A percentile compares a stretch with the other conserved stretches of the same genome.
These are phyloP conservation scores for Epichloe festucae DNA, from an alignment of 2,329 filamentous ascomycete species.

Conservation along the genomic window DNA sequence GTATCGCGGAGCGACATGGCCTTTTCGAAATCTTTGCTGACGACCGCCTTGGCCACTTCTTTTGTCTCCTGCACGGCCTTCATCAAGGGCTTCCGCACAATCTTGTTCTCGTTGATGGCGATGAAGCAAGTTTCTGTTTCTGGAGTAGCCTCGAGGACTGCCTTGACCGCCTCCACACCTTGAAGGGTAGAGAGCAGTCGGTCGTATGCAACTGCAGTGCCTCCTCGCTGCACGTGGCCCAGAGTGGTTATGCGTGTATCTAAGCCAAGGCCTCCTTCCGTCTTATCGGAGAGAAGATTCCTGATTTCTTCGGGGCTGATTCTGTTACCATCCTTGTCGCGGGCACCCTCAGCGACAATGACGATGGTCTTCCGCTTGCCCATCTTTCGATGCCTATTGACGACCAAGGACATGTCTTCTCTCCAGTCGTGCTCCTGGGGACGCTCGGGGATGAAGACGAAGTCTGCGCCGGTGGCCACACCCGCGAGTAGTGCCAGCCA, in stretches of 20 bases:
- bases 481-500: constrained; percentile 96
- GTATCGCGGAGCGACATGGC: constrained; percentile 84
- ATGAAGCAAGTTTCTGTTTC: constrained; percentile 90
- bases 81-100: constrained; percentile 77
- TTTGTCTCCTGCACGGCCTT: constrained; percentile 81
- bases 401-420: constrained; percentile 70
- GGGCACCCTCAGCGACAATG: constrained; percentile 90
- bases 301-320: constrained; percentile 75
- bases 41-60: constrained; percentile 68
- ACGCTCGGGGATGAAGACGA: constrained; percentile 92
- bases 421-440: constrained; percentile 81
- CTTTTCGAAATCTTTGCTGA: constrained; percentile 67
- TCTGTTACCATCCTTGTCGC: constrained; percentile 71
- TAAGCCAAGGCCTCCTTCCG: constrained; percentile 53
- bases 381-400: constrained; percentile 68
- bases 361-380: constrained; percentile 98
- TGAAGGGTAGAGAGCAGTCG: constrained; percentile 86
- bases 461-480: constrained; percentile 89
- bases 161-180: constrained; percentile 86
- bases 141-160: constrained; percentile 77
- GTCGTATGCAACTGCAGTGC: constrained; percentile 85
- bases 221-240: constrained; percentile 94
- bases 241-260: constrained; percentile 92
- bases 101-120: constrained; percentile 95
- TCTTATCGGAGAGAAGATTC: constrained; percentile 66